A percentile compares a stretch with the other conserved stretches of the same genome.
Evolutionary conservation across 2,329 filamentous ascomycete species (phyloP).

Genomic region (Phialophora macrospora): DNA sequence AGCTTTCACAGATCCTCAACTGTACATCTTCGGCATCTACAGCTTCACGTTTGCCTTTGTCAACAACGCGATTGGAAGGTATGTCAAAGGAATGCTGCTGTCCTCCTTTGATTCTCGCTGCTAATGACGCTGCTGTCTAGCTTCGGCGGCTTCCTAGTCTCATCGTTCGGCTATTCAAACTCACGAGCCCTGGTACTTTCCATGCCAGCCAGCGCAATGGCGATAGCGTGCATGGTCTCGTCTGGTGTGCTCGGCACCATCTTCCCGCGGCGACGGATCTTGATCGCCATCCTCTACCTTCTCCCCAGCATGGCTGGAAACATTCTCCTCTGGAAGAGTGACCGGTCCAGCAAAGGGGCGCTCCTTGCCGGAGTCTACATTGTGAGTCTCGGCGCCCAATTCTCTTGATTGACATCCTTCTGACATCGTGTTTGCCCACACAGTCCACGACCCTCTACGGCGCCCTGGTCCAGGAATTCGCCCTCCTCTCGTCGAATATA

Average conservation of each 20-base stretch:
- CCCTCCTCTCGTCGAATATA: constrained; percentile 23
- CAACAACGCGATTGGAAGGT: constrained; percentile 54
- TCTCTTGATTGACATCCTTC: background rate
- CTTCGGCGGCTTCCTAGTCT: constrained; percentile 19
- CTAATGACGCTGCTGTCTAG: background rate
- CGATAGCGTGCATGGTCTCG: constrained; percentile 20
- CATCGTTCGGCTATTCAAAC: constrained; percentile 21
- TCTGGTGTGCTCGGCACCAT: constrained; percentile 14
- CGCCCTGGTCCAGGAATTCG: constrained; percentile 22
- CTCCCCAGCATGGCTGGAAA: constrained; percentile 20
- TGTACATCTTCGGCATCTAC: constrained; percentile 56
- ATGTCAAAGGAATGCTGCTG: background rate
- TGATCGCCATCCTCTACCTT: constrained; percentile 23
- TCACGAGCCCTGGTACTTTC: constrained; percentile 18
- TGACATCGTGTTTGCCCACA: background rate
- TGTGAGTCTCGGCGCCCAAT: constrained; percentile 2
- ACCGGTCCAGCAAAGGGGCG: constrained; percentile 21
- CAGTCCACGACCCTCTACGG: constrained; percentile 21
- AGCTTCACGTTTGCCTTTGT: constrained; percentile 53
- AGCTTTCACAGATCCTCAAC: constrained; percentile 68
- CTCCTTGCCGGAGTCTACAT: constrained; percentile 21
- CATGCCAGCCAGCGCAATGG: constrained; percentile 19
- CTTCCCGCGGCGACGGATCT: constrained; percentile 16
- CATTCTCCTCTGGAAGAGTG: constrained; percentile 22
- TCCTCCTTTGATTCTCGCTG: background rate